A percentile compares a stretch with the other conserved stretches of the same genome.
These are phyloP conservation scores for Daldinia vernicosa DNA, from an alignment of 495 filamentous ascomycete species.

Conservation along the genomic window DNA sequence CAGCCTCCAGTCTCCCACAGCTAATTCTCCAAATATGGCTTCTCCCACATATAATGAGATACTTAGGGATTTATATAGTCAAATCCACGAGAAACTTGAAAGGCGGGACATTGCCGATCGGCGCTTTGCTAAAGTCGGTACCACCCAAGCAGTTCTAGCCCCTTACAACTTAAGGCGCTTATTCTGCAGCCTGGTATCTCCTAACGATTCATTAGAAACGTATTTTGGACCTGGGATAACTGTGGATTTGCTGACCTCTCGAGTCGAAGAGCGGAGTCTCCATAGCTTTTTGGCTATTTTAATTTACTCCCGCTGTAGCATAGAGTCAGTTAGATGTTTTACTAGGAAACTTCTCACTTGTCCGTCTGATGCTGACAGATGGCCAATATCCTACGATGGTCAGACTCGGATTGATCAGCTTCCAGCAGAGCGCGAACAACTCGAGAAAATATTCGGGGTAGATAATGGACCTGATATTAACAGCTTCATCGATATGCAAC, in stretches of 20 bases:
- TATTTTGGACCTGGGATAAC: background rate
- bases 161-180: slow-evolving; percentile 36
- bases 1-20: no score
- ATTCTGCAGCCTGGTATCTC: slow-evolving; percentile 38
- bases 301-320: background rate
- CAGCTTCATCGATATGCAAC: slow-evolving; percentile 45
- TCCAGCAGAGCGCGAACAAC: slow-evolving; percentile 24
- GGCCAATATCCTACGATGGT: background rate
- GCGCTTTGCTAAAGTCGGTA: slow-evolving; percentile 45
- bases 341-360: background rate
- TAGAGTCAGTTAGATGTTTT: background rate
- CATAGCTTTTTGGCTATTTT: background rate
- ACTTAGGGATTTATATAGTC: background rate
- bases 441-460: slow-evolving; percentile 39
- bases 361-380: background rate
- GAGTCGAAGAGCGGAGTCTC: background rate
- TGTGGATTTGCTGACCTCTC: background rate
- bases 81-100: background rate
- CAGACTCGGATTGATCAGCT: background rate
- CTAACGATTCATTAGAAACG: background rate
- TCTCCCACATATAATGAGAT: background rate
- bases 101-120: background rate
- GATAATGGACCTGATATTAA: slow-evolving; percentile 33
- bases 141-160: slow-evolving; percentile 41
- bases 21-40: background rate